These are phyloP conservation scores for Stentor coeruleus DNA, from an alignment of 73 alveolate genomes.

Conservation along the genomic window DNA sequence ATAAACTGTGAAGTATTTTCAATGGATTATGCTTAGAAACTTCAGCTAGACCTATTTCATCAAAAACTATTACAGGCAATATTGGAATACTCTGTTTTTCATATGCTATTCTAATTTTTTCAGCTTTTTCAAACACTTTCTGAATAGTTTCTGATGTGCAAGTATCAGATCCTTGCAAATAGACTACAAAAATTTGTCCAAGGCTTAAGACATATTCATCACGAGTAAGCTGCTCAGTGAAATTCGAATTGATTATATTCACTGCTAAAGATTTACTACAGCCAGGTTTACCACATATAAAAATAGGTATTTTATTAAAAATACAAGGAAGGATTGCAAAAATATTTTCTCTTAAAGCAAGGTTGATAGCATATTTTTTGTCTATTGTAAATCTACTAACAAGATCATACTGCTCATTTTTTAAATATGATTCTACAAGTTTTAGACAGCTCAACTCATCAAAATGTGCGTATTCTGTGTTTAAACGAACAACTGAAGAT, in stretches of 20 bases:
- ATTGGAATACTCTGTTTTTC: neutral
- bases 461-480: no score
- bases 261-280: slow-evolving; percentile 65
- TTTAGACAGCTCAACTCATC: slow-evolving; percentile 27
- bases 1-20: slow-evolving; percentile 24
- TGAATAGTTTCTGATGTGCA: slow-evolving; percentile 14
- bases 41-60: slow-evolving; percentile 37
- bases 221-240: slow-evolving; percentile 28
- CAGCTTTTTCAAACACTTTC: slow-evolving; percentile 27
- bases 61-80: slow-evolving; percentile 32
- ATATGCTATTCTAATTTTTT: neutral
- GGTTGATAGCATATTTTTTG: slow-evolving; percentile 52
- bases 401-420: slow-evolving; percentile 32
- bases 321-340: slow-evolving; percentile 58
- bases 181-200: neutral
- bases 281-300: slow-evolving; percentile 71
- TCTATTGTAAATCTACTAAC: slow-evolving; percentile 38
- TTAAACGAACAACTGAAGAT: neutral
- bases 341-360: slow-evolving; percentile 52
- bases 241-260: slow-evolving; percentile 35
- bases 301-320: slow-evolving; percentile 55
- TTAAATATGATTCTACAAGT: neutral
- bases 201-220: neutral
- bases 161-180: slow-evolving; percentile 21
- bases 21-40: slow-evolving; percentile 19